Base-by-base conservation (phyloP, 2,329 filamentous ascomycete species). In the Pseudogymnoascus sp. region DNA sequence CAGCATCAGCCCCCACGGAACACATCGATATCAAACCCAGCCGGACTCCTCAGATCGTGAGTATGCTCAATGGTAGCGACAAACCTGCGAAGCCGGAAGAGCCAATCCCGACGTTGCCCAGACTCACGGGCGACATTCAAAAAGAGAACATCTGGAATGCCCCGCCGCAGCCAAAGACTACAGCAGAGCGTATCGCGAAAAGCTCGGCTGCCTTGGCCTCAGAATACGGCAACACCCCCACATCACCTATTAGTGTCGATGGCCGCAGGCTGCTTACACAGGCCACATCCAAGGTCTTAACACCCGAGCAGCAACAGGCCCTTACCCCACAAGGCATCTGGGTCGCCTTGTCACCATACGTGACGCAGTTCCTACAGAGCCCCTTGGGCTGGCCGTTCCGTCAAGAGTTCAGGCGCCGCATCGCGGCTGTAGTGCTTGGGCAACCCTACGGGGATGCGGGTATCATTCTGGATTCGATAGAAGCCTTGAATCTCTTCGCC, bases 391-490 rank as follows among this genome's bases (percentile, higher is more conserved):
- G 77, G 64, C 80, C 89, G 0, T 91, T 97, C 73, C 85, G 88
- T 23, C 85, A 89, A 69, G 83, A 84, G 3, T 90, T 91, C 72
- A 77, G 81, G 11, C 84, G 84, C 28, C 85, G 84, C 37, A 80
- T 91, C 25, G 82, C 82, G 1, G 81, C 84, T 2, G 84, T 89
- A 11, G 84, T 96, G 3, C 80, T 95, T 18, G 92, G 91, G 34
- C 78, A 82, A 0, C 92, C 92, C 0, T 86, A 89, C 70, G 89
- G 88, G 2, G 86, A 89, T 71, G 78, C 85, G 1, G 84, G 84
- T 31, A 77, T 89, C 14, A 88, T 91, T 68, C 76, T 89, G 60
- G 86, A 93, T 72, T 89, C 90, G 1, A 81, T 87, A n/a, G 85
- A 86, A 64, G 84, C 88, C 0, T 77, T 95, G 40, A 85, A 84